Evolutionary conservation across 225 moss, liverwort and hornwort genomes (phyloP), one percentile per base, ranked within the genome.

Genomic region (Straminergon stramineum): DNA sequence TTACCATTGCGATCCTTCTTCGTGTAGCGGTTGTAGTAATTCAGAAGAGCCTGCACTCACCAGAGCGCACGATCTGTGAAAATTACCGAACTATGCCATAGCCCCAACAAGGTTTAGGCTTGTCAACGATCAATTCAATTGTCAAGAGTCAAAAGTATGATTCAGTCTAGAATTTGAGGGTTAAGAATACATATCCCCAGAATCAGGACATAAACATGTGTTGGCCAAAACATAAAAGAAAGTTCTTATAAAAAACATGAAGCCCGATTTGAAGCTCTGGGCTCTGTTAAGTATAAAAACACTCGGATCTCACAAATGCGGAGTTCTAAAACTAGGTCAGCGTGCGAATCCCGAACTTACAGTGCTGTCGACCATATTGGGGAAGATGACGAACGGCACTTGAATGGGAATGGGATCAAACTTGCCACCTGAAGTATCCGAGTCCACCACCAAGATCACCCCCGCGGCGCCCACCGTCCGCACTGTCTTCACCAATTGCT

Each of bases 381-480:
- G 89, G 66, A 92, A 91, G 65, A 92, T 74, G 75, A 93, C 69
- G 73, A 87, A 83, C 20, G 92, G 92, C 71, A 92, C 90, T 61
- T 89, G 71, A 83, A 93, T 83, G 4, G 97, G 97, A 81, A 95
- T 89, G 22, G 95, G 93, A 75, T 96, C 95, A 66, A 95, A 95
- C 89, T 95, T 90, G 51, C 92, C 95, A 15, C 94, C 96, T 23
- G 96, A 94, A 21, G 92, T 92, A 82, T 97, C 97, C 57, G 94
- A 95, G 83, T 96, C 93, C 55, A 96, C 96, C 61, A 96, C 86
- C 93, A 97, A 91, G n/a, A 91, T 86, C 82, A 97, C 96, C 48
- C 97, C 97, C 31, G 92, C 95, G 9, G 97, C 96, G 60, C 90
- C 92, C 69, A 97, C 65, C 19, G 92, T 88, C 63, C 53, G 60